Conservation (phyloP, 441 rosid genomes). For the Rhodomyrtus psidioides region DNA sequence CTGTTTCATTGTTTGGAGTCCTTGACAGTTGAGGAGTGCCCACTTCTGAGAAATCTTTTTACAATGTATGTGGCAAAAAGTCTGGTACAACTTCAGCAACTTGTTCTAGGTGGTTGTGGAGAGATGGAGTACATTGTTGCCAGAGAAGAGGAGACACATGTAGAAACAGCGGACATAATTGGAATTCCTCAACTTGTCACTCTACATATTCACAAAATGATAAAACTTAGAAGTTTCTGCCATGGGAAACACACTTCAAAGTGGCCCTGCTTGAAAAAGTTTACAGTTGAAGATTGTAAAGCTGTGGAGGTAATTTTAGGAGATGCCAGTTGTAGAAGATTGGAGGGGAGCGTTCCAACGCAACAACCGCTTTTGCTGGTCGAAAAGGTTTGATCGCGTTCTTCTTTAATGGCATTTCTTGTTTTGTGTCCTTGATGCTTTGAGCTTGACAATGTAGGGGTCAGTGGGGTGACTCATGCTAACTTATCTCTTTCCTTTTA, state of each 20-base stretch:
- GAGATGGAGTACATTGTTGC: background rate
- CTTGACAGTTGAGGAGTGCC: background rate
- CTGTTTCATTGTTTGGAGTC: background rate
- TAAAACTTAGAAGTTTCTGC: background rate
- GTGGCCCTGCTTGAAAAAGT: background rate
- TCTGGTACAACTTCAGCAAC: background rate
- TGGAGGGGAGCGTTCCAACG: rapidly evolving
- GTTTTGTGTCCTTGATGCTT: rapidly evolving
- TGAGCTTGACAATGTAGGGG: background rate
- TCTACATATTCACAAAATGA: background rate
- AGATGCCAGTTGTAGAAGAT: rapidly evolving
- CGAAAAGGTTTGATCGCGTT: background rate
- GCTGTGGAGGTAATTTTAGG: background rate
- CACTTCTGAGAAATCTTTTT: background rate
- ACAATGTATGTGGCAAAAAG: background rate
- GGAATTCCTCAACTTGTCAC: background rate
- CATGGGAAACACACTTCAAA: background rate
- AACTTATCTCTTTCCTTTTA: background rate
- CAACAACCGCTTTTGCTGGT: rapidly evolving
- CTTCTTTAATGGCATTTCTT: background rate
- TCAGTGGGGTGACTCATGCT: background rate
- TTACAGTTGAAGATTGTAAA: background rate
- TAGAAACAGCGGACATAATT: rapidly evolving
- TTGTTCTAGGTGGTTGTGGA: rapidly evolving
- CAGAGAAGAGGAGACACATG: background rate